Base-by-base conservation (phyloP, 345 rosid species). In the Carallia brachiata region DNA sequence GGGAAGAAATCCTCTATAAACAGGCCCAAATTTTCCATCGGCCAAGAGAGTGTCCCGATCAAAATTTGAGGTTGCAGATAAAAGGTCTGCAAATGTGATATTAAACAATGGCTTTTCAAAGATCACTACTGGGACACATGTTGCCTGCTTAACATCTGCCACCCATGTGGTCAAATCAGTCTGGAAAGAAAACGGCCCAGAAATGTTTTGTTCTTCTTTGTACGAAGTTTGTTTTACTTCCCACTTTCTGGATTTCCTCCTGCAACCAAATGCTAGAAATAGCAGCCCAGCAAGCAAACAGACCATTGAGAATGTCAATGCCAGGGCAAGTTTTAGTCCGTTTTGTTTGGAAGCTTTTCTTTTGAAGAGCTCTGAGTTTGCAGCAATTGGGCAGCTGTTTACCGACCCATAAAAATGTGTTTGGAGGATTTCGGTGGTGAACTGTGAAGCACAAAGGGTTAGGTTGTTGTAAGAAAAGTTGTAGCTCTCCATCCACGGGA, bases 121-220 rank as follows among this genome's bases (percentile, higher is more conserved):
- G 28, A 93, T 89, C 63, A 93, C 88, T 6, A 91, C 97, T 0
- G 84, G 85, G 36, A 93, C 96, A 2, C 87, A 82, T n/a, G 72
- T 83, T 56, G 97, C 96, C 71, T 88, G 94, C 83, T 91, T 93
- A 59, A 93, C 94, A 84, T 89, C 96, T 36, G 98, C 98, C 3
- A 93, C 88, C 97, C 98, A 91, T 37, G 91, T 91, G n/a, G 93
- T 89, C 2, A 96, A 93, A 87, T 93, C 97, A 0, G 97, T 87
- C 68, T 93, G 92, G 82, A 91, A 93, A 0, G 96, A 89, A 68
- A 93, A 91, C 0, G 98, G 97, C 32, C 97, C 97, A 0, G 97
- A 89, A 76, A 93, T 79, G 48, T 73, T 83, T 66, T 81, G 90
- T 62, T 89, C 98, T 62, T 93, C 98, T 65, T 85, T 93, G 31